Evolutionary conservation across 2,329 filamentous ascomycete species (phyloP), one percentile per base, ranked within the genome.

Genomic region (Cytospora piceae): DNA sequence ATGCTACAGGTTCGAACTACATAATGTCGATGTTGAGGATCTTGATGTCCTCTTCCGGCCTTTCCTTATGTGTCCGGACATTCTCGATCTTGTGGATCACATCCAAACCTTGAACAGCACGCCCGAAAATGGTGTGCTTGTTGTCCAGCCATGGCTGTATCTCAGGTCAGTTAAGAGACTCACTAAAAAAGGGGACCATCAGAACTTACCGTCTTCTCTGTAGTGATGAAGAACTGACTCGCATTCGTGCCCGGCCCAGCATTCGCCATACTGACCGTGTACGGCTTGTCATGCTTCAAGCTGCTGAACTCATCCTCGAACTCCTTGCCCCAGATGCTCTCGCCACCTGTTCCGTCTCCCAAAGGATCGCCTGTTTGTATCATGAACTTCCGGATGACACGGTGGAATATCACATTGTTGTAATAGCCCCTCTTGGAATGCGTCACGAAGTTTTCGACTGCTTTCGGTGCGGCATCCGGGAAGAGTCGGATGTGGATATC

Each of bases 311-410:
- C 95, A 74, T 99, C 95, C 73, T 90, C 91, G 72, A 97, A 97
- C 71, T 95, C 91, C 52, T 83, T 88, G n/a, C 92, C 92, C 93
- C 93, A 97, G 72, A 97, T 96, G 70, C 89, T 93, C 76, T 96
- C 92, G 46, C 93, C 93, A 54, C 93, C 93, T 0, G 93, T 96
- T 4, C 93, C 93, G 73, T 97, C 93, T 12, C 93, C 93, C 1
- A 95, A 79, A 0, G 93, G 93, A 74, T 97, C 93, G 59, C 93
- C 93, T 63, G 85, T 81, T 74, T 93, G 93, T 67, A 99, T 97
- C 96, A 99, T 99, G 80, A 99, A 99, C 74, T 97, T 97, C 68
- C 91, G 88, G 72, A 99, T 99, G 8, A 99, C 91, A 39, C 95
- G 90, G 78, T 99, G 95, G 83, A 99, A 99, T 71, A 97, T 94